Conservation (phyloP, 2,329 filamentous ascomycete genomes). For the Chrysosporium keratinophilum region DNA sequence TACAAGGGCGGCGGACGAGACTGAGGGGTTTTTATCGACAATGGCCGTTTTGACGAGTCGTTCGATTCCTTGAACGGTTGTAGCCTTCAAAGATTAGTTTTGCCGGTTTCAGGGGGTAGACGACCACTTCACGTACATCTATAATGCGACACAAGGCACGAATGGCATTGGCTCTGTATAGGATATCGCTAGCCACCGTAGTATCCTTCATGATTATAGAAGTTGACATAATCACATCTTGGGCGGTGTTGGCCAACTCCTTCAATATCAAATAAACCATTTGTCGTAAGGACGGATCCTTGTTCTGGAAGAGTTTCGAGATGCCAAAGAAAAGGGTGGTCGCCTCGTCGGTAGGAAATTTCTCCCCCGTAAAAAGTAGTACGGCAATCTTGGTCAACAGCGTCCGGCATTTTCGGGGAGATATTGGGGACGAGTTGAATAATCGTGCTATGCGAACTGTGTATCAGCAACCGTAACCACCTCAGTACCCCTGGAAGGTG, state of each 20-base stretch:
- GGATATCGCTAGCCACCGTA: conserved; percentile 82
- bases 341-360: conserved; percentile 92
- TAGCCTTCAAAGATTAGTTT: conserved; percentile 49
- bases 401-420: conserved; percentile 92
- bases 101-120: background rate
- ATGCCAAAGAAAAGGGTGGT: conserved; percentile 98
- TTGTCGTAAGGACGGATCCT: conserved; percentile 93
- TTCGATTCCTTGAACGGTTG: conserved; percentile 94
- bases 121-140: conserved; percentile 51
- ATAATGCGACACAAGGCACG: conserved; percentile 92
- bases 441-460: conserved; percentile 61
- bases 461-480: background rate
- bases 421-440: conserved; percentile 96
- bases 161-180: conserved; percentile 93
- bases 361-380: conserved; percentile 91
- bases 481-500: conserved; percentile 17
- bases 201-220: conserved; percentile 99
- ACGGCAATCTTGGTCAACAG: conserved; percentile 95
- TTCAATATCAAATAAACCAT: conserved; percentile 99
- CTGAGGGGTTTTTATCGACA: conserved; percentile 96
- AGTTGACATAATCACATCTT: conserved; percentile 99
- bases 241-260: conserved; percentile 86
- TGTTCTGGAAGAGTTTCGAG: conserved; percentile 99
- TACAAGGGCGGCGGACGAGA: conserved; percentile 88
- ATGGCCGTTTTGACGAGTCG: conserved; percentile 98